phyloP scores from a whole-genome alignment of 345 rosid genomes.

The Iberis pinnata region DNA sequence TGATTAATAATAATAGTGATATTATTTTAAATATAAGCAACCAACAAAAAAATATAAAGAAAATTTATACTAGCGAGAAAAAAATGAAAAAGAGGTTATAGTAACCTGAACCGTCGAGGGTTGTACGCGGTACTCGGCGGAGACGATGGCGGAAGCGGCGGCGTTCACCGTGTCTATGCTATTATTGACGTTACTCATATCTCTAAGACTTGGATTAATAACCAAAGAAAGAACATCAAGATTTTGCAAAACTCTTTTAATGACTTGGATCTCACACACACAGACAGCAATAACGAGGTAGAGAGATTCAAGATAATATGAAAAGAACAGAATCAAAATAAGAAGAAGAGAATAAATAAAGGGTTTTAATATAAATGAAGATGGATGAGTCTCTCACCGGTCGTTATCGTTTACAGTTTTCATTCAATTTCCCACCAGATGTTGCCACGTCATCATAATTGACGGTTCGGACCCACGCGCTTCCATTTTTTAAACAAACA shows the following conservation, averaged over 20 bases:
- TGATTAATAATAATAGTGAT: no score
- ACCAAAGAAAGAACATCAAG: conserved; percentile 21
- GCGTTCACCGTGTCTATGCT: conserved; percentile 80
- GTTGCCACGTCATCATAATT: conserved; percentile 43
- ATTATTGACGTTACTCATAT: conserved; percentile 48
- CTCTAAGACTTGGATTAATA: neutral
- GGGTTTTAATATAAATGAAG: neutral
- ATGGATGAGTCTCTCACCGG: conserved; percentile 26
- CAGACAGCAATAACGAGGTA: neutral
- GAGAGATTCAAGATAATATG: neutral
- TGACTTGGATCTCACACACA: conserved; percentile 28
- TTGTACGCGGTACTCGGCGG: conserved; percentile 72
- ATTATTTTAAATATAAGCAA: no score
- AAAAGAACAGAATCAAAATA: neutral
- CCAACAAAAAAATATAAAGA: no score
- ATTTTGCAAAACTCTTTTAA: neutral
- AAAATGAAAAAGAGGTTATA: neutral
- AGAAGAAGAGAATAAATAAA: conserved; percentile 13
- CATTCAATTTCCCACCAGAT: conserved; percentile 40
- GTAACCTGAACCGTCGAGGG: conserved; percentile 58
- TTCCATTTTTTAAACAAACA: neutral
- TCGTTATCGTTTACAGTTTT: conserved; percentile 50
- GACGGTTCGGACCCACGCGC: conserved; percentile 36
- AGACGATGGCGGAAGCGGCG: conserved; percentile 84
- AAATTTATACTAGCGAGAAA: neutral